These are phyloP conservation scores for Dendrostoma leiphaemia DNA, from an alignment of 2,329 filamentous ascomycete species.

Conservation along the genomic window DNA sequence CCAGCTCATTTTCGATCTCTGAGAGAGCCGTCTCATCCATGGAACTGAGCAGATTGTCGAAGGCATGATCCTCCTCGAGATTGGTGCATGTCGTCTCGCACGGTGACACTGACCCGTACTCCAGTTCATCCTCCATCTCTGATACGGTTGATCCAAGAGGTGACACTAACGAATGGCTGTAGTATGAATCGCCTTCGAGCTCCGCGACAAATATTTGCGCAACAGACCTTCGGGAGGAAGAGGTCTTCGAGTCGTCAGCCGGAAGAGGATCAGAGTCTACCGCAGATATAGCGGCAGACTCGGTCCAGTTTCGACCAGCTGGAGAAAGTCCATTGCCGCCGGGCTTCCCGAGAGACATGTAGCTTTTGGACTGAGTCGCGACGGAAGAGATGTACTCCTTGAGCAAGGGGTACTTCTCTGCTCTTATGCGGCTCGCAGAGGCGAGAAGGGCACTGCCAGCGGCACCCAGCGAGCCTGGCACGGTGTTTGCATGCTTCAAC, in stretches of 20 bases:
- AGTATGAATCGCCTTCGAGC: background rate
- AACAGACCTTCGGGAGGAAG: no score
- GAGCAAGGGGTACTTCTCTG: constrained; percentile 1
- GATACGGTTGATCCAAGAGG: background rate
- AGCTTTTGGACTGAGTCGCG: background rate
- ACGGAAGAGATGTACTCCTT: constrained; percentile 2
- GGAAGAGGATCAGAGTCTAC: no score
- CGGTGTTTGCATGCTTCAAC: background rate
- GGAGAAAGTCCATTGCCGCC: background rate
- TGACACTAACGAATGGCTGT: background rate
- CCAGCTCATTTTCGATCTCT: constrained; percentile 5
- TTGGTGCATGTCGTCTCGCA: background rate
- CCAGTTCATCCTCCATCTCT: no score
- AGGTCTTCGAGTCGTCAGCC: no score
- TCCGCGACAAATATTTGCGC: background rate
- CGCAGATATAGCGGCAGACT: no score
- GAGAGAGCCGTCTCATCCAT: constrained; percentile 1
- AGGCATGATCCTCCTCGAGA: background rate
- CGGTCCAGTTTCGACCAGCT: background rate
- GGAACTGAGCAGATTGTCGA: background rate
- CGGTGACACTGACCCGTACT: no score
- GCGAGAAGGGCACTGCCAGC: background rate
- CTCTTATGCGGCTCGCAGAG: constrained; percentile 2
- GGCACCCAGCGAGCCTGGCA: background rate
- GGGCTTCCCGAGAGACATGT: no score